phyloP scores from a whole-genome alignment of 1,139 yeast species.

The Candida tetrigidarum region DNA sequence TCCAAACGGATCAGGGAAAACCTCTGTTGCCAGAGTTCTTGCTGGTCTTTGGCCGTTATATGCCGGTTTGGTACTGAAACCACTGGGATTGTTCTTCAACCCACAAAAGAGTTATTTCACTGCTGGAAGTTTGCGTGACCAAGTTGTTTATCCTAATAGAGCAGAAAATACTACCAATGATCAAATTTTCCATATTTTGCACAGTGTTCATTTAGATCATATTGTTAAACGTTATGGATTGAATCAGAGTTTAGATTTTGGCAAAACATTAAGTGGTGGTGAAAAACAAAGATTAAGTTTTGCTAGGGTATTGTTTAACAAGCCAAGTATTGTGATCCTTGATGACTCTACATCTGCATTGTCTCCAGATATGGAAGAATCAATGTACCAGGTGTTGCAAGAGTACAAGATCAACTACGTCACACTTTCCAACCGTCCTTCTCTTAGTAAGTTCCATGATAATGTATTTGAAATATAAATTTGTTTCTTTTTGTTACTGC shows the following conservation, averaged over 20 bases:
- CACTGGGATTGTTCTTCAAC: conserved; percentile 72
- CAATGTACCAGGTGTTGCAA: conserved; percentile 77
- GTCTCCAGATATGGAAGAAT: conserved; percentile 89
- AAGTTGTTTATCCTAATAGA: conserved; percentile 82
- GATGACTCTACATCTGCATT: conserved; percentile 97
- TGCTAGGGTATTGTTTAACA: conserved; percentile 83
- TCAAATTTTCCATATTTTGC: conserved; percentile 67
- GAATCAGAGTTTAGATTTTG: conserved; percentile 57
- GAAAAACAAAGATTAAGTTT: conserved; percentile 92
- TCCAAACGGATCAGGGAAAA: conserved; percentile 88
- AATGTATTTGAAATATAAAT: conserved; percentile 59
- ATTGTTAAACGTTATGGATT: conserved; percentile 49
- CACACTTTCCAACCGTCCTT: conserved; percentile 86
- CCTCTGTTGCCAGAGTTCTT: conserved; percentile 80
- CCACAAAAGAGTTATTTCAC: conserved; percentile 85
- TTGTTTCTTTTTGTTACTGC: neutral
- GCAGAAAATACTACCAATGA: conserved; percentile 62
- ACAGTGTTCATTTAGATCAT: conserved; percentile 81
- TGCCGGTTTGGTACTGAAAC: conserved; percentile 80
- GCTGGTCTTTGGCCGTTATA: conserved; percentile 95
- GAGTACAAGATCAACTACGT: conserved; percentile 74
- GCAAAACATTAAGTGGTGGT: conserved; percentile 87
- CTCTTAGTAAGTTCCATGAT: conserved; percentile 85
- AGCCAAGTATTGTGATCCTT: conserved; percentile 80
- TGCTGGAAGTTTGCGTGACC: conserved; percentile 84